Conservation (phyloP, 2,329 filamentous ascomycete species). For the Sporothrix variecibatus region DNA sequence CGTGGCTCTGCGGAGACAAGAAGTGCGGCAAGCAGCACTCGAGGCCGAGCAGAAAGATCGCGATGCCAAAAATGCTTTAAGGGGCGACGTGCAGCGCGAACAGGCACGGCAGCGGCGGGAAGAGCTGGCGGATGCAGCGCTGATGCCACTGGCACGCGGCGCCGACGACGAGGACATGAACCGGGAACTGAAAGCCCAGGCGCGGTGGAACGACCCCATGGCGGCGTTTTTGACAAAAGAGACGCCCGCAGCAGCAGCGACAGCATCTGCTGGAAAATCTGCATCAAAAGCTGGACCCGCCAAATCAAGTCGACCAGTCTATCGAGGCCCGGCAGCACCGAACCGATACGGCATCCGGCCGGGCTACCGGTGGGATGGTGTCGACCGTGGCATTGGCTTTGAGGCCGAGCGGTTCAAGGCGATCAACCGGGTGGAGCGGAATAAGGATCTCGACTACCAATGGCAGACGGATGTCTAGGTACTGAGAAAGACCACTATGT, state of each 20-base stretch:
- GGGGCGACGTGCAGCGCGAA: constrained; percentile 81
- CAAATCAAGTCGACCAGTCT: constrained; percentile 59
- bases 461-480: constrained; percentile 84
- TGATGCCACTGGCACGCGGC: constrained; percentile 75
- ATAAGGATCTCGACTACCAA: constrained; percentile 79
- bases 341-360: constrained; percentile 94
- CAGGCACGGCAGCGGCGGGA: constrained; percentile 66
- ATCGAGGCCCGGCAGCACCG: constrained; percentile 77
- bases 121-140: constrained; percentile 75
- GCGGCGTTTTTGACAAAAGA: constrained; percentile 67
- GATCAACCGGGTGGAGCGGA: constrained; percentile 73
- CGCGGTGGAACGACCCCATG: constrained; percentile 94
- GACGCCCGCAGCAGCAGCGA: constrained; percentile 39
- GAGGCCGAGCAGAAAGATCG: constrained; percentile 73
- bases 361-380: constrained; percentile 94
- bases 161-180: constrained; percentile 90
- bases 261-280: constrained; percentile 19
- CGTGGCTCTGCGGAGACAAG: constrained; percentile 83
- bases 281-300: constrained; percentile 23
- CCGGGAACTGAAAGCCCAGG: constrained; percentile 70
- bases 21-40: constrained; percentile 65
- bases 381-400: constrained; percentile 91
- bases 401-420: constrained; percentile 92
- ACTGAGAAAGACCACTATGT: background rate
- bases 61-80: constrained; percentile 68